Evolutionary conservation across 2,329 filamentous ascomycete genomes (phyloP).

Genomic region (Cercospora beticola): DNA sequence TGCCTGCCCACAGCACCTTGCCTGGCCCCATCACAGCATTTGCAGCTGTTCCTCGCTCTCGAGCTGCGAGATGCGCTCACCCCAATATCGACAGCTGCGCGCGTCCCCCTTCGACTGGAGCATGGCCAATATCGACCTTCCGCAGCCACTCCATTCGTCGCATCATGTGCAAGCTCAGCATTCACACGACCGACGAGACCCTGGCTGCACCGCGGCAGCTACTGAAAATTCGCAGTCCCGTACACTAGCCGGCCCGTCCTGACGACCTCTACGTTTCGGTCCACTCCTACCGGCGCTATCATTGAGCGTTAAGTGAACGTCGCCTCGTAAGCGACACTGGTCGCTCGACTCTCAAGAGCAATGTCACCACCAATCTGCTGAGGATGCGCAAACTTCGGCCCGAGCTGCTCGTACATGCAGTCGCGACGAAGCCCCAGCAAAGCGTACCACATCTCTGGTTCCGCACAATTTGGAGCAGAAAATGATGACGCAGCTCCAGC

Average conservation of each 20-base stretch:
- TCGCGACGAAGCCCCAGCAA: neutral
- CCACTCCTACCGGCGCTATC: conserved; percentile 3
- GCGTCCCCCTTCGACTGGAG: neutral
- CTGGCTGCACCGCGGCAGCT: neutral
- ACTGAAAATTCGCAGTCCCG: neutral
- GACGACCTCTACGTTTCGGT: conserved; percentile 3
- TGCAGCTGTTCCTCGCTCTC: neutral
- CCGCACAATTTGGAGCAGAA: neutral
- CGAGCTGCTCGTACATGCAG: conserved; percentile 1
- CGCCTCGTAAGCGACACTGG: conserved; percentile 7
- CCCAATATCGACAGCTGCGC: neutral
- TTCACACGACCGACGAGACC: neutral
- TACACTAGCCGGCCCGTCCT: conserved; percentile 4
- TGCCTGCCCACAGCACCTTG: neutral
- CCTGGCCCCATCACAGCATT: neutral
- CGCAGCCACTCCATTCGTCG: neutral
- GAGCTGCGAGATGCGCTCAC: neutral
- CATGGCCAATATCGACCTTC: neutral
- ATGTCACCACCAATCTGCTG: neutral
- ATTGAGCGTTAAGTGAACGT: conserved; percentile 3
- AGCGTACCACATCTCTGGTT: neutral
- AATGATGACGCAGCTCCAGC: conserved; percentile 3
- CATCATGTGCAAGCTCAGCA: neutral
- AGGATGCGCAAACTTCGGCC: conserved; percentile 6
- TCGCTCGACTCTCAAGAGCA: neutral